Evolutionary conservation across 257 asterid species (phyloP).

Genomic region (Buddleja alternifolia): DNA sequence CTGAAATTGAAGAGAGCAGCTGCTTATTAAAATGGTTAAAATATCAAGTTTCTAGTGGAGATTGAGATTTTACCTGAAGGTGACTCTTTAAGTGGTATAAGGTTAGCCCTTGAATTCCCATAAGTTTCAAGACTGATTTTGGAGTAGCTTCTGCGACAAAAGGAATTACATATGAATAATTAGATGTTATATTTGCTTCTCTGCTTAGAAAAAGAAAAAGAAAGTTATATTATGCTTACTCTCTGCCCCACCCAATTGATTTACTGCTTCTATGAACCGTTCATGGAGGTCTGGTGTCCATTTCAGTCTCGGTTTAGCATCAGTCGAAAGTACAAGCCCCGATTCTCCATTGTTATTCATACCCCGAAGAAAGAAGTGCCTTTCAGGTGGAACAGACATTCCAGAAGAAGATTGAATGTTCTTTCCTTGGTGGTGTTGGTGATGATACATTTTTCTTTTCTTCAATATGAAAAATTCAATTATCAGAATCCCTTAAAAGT

Average conservation of each 20-base stretch:
- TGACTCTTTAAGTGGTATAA: constrained; percentile 93
- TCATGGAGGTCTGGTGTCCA: constrained; percentile 88
- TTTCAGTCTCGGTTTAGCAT: constrained; percentile 88
- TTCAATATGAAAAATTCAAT: constrained; percentile 1
- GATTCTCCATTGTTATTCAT: constrained; percentile 59
- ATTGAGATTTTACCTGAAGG: constrained; percentile 75
- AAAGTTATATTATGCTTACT: constrained; percentile 53
- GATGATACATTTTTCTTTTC: constrained; percentile 36
- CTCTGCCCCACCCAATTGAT: constrained; percentile 93
- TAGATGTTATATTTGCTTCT: constrained; percentile 17
- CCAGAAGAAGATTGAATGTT: constrained; percentile 58
- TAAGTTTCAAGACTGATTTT: constrained; percentile 89
- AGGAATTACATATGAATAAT: constrained; percentile 24
- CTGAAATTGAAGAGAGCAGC: too few relatives aligned
- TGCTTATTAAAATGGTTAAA: too few relatives aligned
- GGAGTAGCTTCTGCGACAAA: constrained; percentile 90
- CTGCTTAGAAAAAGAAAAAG: too few relatives aligned
- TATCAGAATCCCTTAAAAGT: neutral
- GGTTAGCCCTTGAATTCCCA: constrained; percentile 94
- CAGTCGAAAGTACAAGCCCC: constrained; percentile 86
- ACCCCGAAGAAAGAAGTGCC: constrained; percentile 73
- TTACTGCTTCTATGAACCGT: constrained; percentile 83
- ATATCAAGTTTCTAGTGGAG: too few relatives aligned
- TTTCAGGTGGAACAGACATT: constrained; percentile 59
- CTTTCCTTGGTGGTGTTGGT: constrained; percentile 66